phyloP scores from a whole-genome alignment of 106 monocot species.

The Alisma plantagoaquatica region DNA sequence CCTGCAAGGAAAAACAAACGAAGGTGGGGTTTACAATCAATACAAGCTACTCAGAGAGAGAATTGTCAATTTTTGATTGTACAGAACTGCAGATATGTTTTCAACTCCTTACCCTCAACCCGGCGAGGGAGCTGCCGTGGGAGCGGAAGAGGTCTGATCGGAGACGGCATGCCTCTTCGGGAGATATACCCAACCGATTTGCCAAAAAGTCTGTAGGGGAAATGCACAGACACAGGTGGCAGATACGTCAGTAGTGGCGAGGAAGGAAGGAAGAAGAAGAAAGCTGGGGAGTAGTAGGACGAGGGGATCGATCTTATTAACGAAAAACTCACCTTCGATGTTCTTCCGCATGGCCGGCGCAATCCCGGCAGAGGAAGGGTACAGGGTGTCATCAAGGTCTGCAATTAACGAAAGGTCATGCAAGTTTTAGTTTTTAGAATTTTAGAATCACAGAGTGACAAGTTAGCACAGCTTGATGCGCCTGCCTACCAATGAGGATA shows the following conservation, averaged over 20 bases:
- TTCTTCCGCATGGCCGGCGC: slow-evolving; percentile 31
- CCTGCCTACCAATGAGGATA: slow-evolving; percentile 71
- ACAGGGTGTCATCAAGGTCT: slow-evolving; percentile 85
- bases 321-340: slow-evolving; percentile 39
- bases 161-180: slow-evolving; percentile 35
- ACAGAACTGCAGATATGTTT: too few relatives aligned
- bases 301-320: background rate
- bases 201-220: slow-evolving; percentile 43
- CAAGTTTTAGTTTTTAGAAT: too few relatives aligned
- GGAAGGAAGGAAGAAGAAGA: too few relatives aligned
- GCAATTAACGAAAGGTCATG: too few relatives aligned
- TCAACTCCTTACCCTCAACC: slow-evolving; percentile 43
- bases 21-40: too few relatives aligned
- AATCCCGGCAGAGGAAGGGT: slow-evolving; percentile 44
- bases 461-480: too few relatives aligned
- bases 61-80: too few relatives aligned
- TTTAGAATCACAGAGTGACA: too few relatives aligned
- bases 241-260: too few relatives aligned
- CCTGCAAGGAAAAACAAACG: slow-evolving; percentile 20
- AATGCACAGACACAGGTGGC: too few relatives aligned
- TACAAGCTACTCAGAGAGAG: too few relatives aligned
- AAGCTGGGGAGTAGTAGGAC: too few relatives aligned
- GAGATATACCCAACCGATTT: slow-evolving; percentile 23
- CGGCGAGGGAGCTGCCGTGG: slow-evolving; percentile 69
- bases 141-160: slow-evolving; percentile 56